These are phyloP conservation scores for Eimeria tenella DNA, from an alignment of 169 alveolate species.

Conservation along the genomic window DNA sequence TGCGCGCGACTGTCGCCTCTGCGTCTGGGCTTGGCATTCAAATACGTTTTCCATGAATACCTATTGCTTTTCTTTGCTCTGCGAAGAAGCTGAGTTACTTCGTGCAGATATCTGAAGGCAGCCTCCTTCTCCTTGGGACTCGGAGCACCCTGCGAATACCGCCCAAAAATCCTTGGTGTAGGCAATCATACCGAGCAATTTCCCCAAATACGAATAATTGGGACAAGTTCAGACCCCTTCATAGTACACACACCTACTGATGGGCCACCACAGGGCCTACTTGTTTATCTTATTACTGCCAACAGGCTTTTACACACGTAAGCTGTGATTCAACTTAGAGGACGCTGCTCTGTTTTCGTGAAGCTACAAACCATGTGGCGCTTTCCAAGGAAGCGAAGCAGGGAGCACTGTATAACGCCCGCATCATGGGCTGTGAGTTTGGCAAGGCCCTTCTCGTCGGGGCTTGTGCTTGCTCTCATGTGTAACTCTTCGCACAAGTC, in stretches of 20 bases:
- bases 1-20: slow-evolving; percentile 41
- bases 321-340: no score
- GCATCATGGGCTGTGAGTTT: slow-evolving; percentile 48
- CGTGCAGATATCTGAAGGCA: slow-evolving; percentile 24
- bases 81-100: slow-evolving; percentile 58
- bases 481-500: slow-evolving; percentile 63
- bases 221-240: no score
- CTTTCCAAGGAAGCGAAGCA: slow-evolving; percentile 75
- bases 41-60: slow-evolving; percentile 60
- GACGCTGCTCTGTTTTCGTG: no score
- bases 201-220: no score
- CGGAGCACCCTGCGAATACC: slow-evolving; percentile 52
- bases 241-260: no score
- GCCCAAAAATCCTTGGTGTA: neutral
- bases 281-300: no score
- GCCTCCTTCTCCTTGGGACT: slow-evolving; percentile 24
- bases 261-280: no score
- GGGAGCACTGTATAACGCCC: slow-evolving; percentile 48
- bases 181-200: no score
- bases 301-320: no score
- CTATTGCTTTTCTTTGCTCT: slow-evolving; percentile 55
- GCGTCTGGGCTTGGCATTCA: slow-evolving; percentile 47
- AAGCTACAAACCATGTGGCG: slow-evolving; percentile 39
- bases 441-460: slow-evolving; percentile 25
- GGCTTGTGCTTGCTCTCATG: slow-evolving; percentile 15